These are phyloP conservation scores for Carex sylvatica DNA, from an alignment of 202 grass and related monocot species.

Conservation along the genomic window DNA sequence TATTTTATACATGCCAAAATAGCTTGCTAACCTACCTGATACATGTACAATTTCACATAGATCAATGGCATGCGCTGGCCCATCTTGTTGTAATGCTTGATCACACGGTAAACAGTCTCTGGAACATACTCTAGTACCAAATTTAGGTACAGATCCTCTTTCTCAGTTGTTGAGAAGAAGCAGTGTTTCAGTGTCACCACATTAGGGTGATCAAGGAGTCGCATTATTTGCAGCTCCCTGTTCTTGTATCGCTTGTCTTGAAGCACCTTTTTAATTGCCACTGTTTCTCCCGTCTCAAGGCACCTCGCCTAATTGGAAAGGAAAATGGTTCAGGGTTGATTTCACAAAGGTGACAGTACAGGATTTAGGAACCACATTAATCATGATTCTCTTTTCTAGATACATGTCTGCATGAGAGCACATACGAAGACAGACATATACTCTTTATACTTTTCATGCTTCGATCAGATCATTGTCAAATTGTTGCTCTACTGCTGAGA, in stretches of 20 bases:
- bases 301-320: slow-evolving; percentile 66
- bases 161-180: slow-evolving; percentile 94
- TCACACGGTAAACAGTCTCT: slow-evolving; percentile 82
- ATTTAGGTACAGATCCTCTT: slow-evolving; percentile 94
- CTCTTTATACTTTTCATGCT: background rate
- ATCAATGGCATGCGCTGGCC: slow-evolving; percentile 90
- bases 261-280: slow-evolving; percentile 98
- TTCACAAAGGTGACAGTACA: background rate
- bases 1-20: background rate
- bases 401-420: background rate
- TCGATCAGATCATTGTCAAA: background rate
- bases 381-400: background rate
- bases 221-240: slow-evolving; percentile 91
- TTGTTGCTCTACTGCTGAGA: background rate
- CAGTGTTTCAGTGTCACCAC: slow-evolving; percentile 91
- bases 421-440: background rate
- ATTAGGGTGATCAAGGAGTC: slow-evolving; percentile 93
- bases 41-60: slow-evolving; percentile 92
- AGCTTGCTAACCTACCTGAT: slow-evolving; percentile 62
- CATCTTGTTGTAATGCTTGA: slow-evolving; percentile 99
- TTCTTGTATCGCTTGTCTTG: slow-evolving; percentile 99
- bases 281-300: slow-evolving; percentile 85
- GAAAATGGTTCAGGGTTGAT: background rate
- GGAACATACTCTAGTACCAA: slow-evolving; percentile 95
- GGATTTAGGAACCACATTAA: background rate